phyloP scores from a whole-genome alignment of 768 basidiomycete genomes.

The Butyriboletus loyo region DNA sequence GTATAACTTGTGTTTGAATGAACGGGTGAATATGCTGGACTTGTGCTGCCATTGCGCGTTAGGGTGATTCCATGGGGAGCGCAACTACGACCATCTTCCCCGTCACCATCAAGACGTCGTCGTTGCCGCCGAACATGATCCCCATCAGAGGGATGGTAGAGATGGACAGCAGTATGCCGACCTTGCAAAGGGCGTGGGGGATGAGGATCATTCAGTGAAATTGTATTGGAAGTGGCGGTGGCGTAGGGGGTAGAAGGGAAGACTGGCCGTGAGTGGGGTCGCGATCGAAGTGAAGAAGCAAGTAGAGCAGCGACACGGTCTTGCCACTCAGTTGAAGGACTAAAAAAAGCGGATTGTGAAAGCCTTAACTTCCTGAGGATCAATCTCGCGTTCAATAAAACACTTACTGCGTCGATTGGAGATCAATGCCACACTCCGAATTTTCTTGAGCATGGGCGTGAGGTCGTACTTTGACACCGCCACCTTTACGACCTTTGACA shows the following conservation, averaged over 20 bases:
- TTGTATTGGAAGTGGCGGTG: neutral
- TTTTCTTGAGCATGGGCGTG: constrained; percentile 20
- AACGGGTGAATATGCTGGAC: constrained; percentile 17
- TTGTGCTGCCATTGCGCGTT: constrained; percentile 16
- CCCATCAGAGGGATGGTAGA: constrained; percentile 13
- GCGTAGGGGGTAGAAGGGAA: neutral
- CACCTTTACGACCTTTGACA: constrained; percentile 59
- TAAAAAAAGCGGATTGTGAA: constrained; percentile 27
- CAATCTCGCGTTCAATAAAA: neutral
- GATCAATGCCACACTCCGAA: constrained; percentile 30
- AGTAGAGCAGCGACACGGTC: constrained; percentile 48
- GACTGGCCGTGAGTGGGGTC: neutral
- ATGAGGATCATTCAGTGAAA: constrained; percentile 15
- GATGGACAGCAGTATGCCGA: constrained; percentile 13
- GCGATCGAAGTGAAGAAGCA: constrained; percentile 19
- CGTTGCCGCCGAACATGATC: constrained; percentile 46
- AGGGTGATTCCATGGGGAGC: constrained; percentile 8
- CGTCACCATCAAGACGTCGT: constrained; percentile 40
- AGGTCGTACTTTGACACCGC: constrained; percentile 30
- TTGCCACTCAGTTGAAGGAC: constrained; percentile 85
- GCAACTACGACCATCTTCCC: neutral
- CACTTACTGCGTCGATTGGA: constrained; percentile 64
- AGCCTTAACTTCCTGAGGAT: neutral
- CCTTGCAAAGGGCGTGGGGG: neutral
- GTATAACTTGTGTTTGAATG: constrained; percentile 9